Percentiles rank a stretch among this genome's conserved stretches.
Evolutionary conservation across 306 rosid species (phyloP).

Genomic region (Cucumis sativus): Cucumber_9930_V3 NC_026658.2:14823001-14823500

Average conservation of each 20-base stretch:
- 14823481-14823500: too few relatives aligned
- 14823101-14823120: conserved; percentile 3
- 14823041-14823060: background rate
- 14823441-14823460: too few relatives aligned
- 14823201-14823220: background rate
- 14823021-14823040: background rate
- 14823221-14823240: conserved; percentile 28
- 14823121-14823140: background rate
- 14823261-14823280: conserved; percentile 18
- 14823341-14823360: background rate
- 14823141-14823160: background rate
- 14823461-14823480: too few relatives aligned
- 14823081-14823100: background rate
- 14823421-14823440: too few relatives aligned
- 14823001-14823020: background rate
- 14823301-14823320: conserved; percentile 14
- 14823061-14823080: conserved; percentile 9
- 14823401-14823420: conserved; percentile 8
- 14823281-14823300: conserved; percentile 12
- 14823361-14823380: background rate
- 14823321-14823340: background rate
- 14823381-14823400: background rate
- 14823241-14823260: conserved; percentile 21
- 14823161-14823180: conserved; percentile 6
- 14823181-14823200: conserved; percentile 18